Percentiles rank a stretch among this genome's conserved stretches.
Conservation (phyloP, 495 filamentous ascomycete species). For the Elasticomyces elasticus region DNA sequence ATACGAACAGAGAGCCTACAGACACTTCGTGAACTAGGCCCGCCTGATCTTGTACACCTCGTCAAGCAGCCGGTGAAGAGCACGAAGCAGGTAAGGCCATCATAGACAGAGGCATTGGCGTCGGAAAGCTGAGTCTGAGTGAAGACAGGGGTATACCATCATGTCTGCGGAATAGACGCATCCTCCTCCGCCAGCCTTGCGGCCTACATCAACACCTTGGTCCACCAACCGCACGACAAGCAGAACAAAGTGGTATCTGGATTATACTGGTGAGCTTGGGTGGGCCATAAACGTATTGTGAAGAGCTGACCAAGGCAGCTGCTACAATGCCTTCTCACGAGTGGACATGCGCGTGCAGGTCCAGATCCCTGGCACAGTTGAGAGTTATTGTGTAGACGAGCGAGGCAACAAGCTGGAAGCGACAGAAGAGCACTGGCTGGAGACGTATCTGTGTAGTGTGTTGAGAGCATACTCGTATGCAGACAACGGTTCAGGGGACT, state of each 20-base stretch:
- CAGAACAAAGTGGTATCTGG: slow-evolving; percentile 86
- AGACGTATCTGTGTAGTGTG: slow-evolving; percentile 92
- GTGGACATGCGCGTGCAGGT: slow-evolving; percentile 98
- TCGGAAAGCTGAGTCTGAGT: slow-evolving; percentile 1
- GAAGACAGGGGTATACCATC: slow-evolving; percentile 88
- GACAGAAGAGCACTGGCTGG: slow-evolving; percentile 87
- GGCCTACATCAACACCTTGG: slow-evolving; percentile 95
- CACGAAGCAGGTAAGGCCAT: slow-evolving; percentile 49
- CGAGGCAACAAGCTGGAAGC: slow-evolving; percentile 86
- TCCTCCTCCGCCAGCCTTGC: slow-evolving; percentile 94
- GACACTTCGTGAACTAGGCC: slow-evolving; percentile 80
- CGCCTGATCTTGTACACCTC: slow-evolving; percentile 89
- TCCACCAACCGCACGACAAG: slow-evolving; percentile 76
- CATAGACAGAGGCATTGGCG: not conserved
- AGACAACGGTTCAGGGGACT: slow-evolving; percentile 83
- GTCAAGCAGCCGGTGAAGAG: slow-evolving; percentile 71
- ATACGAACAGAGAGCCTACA: slow-evolving; percentile 78
- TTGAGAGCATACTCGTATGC: slow-evolving; percentile 91
- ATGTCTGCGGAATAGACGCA: slow-evolving; percentile 95
- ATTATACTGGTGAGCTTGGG: slow-evolving; percentile 67
- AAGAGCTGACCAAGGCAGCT: slow-evolving; percentile 45
- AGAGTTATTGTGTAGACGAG: slow-evolving; percentile 94
- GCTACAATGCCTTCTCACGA: slow-evolving; percentile 98
- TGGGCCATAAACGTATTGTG: not conserved
- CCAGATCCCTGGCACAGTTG: slow-evolving; percentile 87